Percentiles rank a stretch among this genome's conserved stretches.
phyloP scores from a whole-genome alignment of 805 yeast genomes.

The Barnettozyma wickerhamii region DNA sequence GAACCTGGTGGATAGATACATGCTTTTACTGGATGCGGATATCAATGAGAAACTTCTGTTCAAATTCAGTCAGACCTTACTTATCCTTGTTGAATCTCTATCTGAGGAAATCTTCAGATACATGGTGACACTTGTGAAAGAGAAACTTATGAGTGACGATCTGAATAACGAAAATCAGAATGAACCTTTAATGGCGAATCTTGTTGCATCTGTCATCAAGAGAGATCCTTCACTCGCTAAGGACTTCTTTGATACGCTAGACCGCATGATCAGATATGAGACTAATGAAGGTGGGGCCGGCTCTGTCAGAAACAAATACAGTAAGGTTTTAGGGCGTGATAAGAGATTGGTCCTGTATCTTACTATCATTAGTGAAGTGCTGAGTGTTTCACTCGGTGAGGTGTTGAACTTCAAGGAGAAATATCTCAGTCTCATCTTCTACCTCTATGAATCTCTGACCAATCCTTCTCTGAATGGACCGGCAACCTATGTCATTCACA shows the following conservation, averaged over 20 bases:
- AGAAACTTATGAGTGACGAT: slow-evolving; percentile 46
- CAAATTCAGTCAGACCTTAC: slow-evolving; percentile 41
- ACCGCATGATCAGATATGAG: slow-evolving; percentile 56
- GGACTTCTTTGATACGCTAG: slow-evolving; percentile 24
- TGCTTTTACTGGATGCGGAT: slow-evolving; percentile 56
- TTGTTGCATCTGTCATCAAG: slow-evolving; percentile 67
- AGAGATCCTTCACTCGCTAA: slow-evolving; percentile 36
- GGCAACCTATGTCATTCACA: slow-evolving; percentile 61
- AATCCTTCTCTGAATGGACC: slow-evolving; percentile 58
- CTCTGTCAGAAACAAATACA: slow-evolving; percentile 51
- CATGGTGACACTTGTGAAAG: slow-evolving; percentile 35
- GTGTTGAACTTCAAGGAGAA: slow-evolving; percentile 42
- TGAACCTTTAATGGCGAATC: slow-evolving; percentile 63
- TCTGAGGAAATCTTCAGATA: slow-evolving; percentile 49
- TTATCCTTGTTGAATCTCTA: slow-evolving; percentile 51
- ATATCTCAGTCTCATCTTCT: slow-evolving; percentile 34
- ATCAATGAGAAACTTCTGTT: slow-evolving; percentile 31
- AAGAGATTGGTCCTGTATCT: slow-evolving; percentile 68
- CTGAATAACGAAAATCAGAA: slow-evolving; percentile 55
- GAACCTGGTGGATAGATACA: slow-evolving; percentile 52
- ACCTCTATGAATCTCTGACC: slow-evolving; percentile 26
- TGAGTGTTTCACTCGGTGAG: slow-evolving; percentile 60
- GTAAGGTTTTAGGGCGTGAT: slow-evolving; percentile 73
- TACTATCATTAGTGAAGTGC: slow-evolving; percentile 61
- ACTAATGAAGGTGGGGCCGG: slow-evolving; percentile 83